phyloP scores from a whole-genome alignment of 345 rosid genomes.

The Citrus medica region DNA sequence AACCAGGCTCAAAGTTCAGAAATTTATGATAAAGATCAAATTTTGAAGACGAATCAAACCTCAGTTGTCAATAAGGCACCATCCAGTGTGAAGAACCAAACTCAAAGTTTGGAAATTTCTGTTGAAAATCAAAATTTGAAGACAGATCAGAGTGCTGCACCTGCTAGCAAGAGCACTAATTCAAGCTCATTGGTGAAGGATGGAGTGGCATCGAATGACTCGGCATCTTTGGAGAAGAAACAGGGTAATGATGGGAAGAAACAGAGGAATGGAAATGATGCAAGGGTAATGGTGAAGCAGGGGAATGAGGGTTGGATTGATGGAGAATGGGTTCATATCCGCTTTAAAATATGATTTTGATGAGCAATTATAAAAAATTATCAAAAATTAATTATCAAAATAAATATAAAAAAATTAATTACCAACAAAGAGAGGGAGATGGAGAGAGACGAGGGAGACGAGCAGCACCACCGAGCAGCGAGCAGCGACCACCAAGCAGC shows the following conservation, averaged over 20 bases:
- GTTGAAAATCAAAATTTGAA: conserved; percentile 22
- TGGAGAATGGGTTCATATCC: conserved; percentile 91
- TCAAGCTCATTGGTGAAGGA: conserved; percentile 14
- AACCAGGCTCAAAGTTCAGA: conserved; percentile 11
- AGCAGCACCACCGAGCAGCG: no score
- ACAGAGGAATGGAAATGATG: conserved; percentile 31
- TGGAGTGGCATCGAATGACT: conserved; percentile 33
- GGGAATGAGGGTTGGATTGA: conserved; percentile 53
- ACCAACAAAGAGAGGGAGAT: no score
- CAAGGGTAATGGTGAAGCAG: conserved; percentile 28
- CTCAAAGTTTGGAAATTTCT: conserved; percentile 9
- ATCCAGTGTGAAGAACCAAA: conserved; percentile 6
- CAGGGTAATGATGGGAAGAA: conserved; percentile 20
- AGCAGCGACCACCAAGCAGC: no score
- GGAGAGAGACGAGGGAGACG: no score
- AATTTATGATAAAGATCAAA: conserved; percentile 16
- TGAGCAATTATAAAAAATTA: conserved; percentile 44
- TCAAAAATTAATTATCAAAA: no score
- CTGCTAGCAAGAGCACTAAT: conserved; percentile 16
- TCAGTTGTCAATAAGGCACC: conserved; percentile 4
- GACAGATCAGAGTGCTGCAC: conserved; percentile 23
- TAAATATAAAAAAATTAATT: no score
- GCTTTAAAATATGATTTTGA: conserved; percentile 65
- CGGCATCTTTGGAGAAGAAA: conserved; percentile 32
- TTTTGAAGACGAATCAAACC: conserved; percentile 1